Evolutionary conservation across 2,329 filamentous ascomycete species (phyloP).

Genomic region (Botryotinia narcissicola): DNA sequence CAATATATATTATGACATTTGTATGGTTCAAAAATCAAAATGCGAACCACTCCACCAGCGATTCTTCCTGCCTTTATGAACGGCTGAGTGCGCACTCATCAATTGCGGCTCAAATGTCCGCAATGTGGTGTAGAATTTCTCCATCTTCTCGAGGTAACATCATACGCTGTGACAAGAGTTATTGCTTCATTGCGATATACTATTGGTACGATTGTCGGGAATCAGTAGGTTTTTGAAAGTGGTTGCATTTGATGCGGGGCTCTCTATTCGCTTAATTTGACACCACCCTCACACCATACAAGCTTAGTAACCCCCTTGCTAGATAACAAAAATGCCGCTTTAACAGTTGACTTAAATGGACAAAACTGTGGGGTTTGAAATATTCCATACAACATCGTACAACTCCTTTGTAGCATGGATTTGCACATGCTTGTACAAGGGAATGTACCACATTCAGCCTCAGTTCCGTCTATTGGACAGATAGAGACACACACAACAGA

Average conservation of each 20-base stretch:
- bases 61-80: neutral
- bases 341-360: neutral
- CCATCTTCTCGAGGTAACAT: neutral
- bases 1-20: neutral
- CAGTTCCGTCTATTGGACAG: neutral
- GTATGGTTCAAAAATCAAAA: neutral
- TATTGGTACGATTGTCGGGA: neutral
- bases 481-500: neutral
- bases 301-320: neutral
- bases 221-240: neutral
- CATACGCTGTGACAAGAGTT: neutral
- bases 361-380: neutral
- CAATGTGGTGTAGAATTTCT: neutral
- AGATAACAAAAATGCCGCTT: neutral
- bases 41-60: neutral
- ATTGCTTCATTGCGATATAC: neutral
- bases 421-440: neutral
- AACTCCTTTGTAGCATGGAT: neutral
- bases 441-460: constrained; percentile 1
- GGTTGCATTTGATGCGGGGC: neutral
- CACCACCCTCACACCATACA: neutral
- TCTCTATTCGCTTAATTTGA: neutral
- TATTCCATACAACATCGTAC: neutral
- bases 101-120: neutral
- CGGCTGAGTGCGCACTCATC: neutral